phyloP scores from a whole-genome alignment of 2,329 filamentous ascomycete species.

The Monilinia laxa region DNA sequence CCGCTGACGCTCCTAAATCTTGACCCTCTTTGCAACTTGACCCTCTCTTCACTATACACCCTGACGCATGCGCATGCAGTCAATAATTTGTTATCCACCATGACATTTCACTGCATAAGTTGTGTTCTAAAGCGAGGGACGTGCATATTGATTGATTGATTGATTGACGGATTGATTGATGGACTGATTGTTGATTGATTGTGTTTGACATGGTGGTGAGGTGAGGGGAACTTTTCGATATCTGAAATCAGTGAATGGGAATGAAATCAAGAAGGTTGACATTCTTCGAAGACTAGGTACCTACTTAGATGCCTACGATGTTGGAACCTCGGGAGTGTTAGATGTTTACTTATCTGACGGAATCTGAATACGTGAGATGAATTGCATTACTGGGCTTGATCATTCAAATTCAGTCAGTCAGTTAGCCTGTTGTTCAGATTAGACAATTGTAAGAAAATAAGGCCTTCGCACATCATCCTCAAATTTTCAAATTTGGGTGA shows the following conservation, averaged over 20 bases:
- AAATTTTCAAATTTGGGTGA: background rate
- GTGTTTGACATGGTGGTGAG: background rate
- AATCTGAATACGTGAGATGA: too few relatives aligned
- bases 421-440: background rate
- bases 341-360: too few relatives aligned
- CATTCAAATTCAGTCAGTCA: background rate
- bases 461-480: background rate
- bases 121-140: background rate
- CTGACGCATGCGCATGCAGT: constrained; percentile 5
- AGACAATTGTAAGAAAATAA: background rate
- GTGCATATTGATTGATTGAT: constrained; percentile 3
- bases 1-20: background rate
- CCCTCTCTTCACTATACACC: background rate
- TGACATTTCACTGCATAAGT: constrained; percentile 7
- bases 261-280: background rate
- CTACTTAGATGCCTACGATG: background rate
- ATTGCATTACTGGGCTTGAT: constrained; percentile 1
- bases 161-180: background rate
- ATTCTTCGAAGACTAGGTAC: background rate
- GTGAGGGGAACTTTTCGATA: constrained; percentile 7
- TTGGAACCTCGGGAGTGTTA: too few relatives aligned
- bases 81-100: constrained; percentile 9
- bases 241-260: too few relatives aligned
- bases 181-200: background rate
- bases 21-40: background rate